These are phyloP conservation scores for Ustilago xerochloae DNA, from an alignment of 1,284 basidiomycete species.

Conservation along the genomic window DNA sequence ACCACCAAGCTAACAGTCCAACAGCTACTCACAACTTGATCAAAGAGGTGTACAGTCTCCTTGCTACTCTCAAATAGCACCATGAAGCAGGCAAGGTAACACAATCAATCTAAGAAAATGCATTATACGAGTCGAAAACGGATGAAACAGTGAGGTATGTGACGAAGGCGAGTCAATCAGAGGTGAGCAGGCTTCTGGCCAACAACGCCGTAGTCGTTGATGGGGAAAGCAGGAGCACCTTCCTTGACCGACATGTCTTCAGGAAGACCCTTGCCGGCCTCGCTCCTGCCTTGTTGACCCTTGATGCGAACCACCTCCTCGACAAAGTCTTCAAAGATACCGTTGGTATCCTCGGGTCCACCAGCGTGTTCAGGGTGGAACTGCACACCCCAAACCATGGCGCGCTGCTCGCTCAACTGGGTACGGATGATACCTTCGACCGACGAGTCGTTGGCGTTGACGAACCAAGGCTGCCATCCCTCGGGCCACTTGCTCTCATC, in stretches of 20 bases:
- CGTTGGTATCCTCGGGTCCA: slow-evolving; percentile 66
- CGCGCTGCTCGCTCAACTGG: slow-evolving; percentile 35
- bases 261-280: slow-evolving; percentile 36
- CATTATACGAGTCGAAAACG: slow-evolving; percentile 6
- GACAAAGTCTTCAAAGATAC: slow-evolving; percentile 66
- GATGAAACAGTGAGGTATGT: neutral
- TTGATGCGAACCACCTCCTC: slow-evolving; percentile 62
- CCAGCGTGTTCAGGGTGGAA: slow-evolving; percentile 68
- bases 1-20: slow-evolving; percentile 53
- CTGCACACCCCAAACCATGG: slow-evolving; percentile 65
- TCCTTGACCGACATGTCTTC: slow-evolving; percentile 24
- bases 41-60: slow-evolving; percentile 22
- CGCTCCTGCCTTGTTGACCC: slow-evolving; percentile 28
- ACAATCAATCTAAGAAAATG: neutral
- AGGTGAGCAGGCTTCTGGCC: slow-evolving; percentile 40
- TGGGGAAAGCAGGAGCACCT: slow-evolving; percentile 43
- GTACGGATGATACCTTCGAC: slow-evolving; percentile 66
- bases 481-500: slow-evolving; percentile 64
- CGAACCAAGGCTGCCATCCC: slow-evolving; percentile 66
- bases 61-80: slow-evolving; percentile 12
- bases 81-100: neutral
- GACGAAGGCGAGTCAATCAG: neutral
- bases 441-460: slow-evolving; percentile 67
- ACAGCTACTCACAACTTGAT: slow-evolving; percentile 45
- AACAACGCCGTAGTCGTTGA: slow-evolving; percentile 36